Percentiles rank a stretch among this genome's conserved stretches.
These are phyloP conservation scores for Aegle marmelos DNA, from an alignment of 345 rosid genomes.

Conservation along the genomic window DNA sequence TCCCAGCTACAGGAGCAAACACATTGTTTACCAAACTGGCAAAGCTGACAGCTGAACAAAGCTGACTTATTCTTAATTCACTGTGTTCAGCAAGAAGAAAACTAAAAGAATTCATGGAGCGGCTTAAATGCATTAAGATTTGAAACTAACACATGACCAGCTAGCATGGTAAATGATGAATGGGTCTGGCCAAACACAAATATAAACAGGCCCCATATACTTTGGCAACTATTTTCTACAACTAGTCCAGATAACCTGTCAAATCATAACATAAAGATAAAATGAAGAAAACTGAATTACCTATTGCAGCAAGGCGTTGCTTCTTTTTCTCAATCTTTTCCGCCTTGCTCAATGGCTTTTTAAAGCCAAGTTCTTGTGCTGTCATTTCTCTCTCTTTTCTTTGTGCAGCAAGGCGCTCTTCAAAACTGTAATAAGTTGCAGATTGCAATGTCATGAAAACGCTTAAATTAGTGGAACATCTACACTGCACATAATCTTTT, in stretches of 20 bases:
- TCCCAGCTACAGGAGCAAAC: not conserved
- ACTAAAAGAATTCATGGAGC: not conserved
- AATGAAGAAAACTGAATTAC: conserved; percentile 32
- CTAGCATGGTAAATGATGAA: not conserved
- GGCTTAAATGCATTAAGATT: not conserved
- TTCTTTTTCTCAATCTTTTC: conserved; percentile 92
- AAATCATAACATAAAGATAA: conserved; percentile 3
- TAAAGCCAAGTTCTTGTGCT: conserved; percentile 77
- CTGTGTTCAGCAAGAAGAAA: not conserved
- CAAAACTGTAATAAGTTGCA: conserved; percentile 54
- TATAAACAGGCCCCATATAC: not conserved
- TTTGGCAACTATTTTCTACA: not conserved
- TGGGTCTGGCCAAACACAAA: not conserved
- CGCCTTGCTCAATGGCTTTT: conserved; percentile 79
- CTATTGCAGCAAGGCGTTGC: conserved; percentile 96
- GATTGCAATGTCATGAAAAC: conserved; percentile 6
- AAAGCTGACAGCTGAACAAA: not conserved
- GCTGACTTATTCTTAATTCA: not conserved
- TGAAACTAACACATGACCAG: not conserved
- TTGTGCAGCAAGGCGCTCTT: conserved; percentile 94
- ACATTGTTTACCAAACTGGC: not conserved
- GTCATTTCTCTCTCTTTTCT: conserved; percentile 83
- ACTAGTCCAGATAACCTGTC: not conserved
- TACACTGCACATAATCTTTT: not conserved
- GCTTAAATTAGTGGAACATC: not conserved